Conservation (phyloP, 2,329 filamentous ascomycete species). For the Byssothecium circinans region DNA sequence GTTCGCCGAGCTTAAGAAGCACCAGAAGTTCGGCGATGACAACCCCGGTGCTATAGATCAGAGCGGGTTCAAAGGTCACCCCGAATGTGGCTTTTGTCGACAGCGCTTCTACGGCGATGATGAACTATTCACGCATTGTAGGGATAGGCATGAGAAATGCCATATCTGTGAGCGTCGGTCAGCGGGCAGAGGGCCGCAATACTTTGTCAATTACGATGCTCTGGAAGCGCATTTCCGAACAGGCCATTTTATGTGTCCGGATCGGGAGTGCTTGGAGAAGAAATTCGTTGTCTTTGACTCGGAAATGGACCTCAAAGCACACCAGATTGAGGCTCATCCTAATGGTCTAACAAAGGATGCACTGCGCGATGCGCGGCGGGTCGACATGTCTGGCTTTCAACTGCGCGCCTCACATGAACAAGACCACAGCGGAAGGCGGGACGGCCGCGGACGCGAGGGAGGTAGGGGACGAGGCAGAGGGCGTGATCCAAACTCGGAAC, state of each 20-base stretch:
- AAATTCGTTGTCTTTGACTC: conserved; percentile 97
- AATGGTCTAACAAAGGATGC: conserved; percentile 79
- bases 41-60: conserved; percentile 86
- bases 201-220: conserved; percentile 85
- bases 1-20: conserved; percentile 74
- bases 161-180: conserved; percentile 82
- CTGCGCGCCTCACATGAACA: conserved; percentile 71
- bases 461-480: conserved; percentile 58
- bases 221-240: conserved; percentile 84
- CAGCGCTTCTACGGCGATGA: conserved; percentile 94
- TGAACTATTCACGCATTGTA: conserved; percentile 90
- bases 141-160: conserved; percentile 91
- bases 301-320: conserved; percentile 91
- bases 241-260: conserved; percentile 83
- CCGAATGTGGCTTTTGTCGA: conserved; percentile 89
- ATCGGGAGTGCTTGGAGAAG: conserved; percentile 89
- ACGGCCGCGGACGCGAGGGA: conserved; percentile 45
- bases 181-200: conserved; percentile 72
- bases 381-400: conserved; percentile 87
- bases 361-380: conserved; percentile 76
- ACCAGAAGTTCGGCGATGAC: conserved; percentile 90
- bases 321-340: conserved; percentile 83
- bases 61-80: conserved; percentile 94
- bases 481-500: conserved; percentile 83
- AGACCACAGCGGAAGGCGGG: conserved; percentile 57